Evolutionary conservation across 371 early-diverging fungal species (phyloP), one percentile per base, ranked within the genome.

Genomic region (Syncephalastrum racemosum): DNA sequence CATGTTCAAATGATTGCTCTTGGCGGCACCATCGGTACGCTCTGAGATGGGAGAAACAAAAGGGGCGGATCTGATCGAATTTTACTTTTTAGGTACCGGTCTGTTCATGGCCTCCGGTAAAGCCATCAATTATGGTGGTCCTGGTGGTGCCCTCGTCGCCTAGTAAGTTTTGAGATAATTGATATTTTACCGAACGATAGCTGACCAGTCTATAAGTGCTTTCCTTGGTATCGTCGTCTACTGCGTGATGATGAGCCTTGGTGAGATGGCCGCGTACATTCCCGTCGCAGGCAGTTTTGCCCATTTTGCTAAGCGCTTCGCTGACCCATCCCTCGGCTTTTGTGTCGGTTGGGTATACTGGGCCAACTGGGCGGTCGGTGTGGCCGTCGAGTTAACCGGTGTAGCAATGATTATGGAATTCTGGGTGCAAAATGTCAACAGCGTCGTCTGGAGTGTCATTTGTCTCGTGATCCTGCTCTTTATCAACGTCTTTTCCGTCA

Each of bases 101-200:
- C 75, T 95, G n/a, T 93, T 93, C 68, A 79, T 94, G 60, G 87
- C 89, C n/a, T 89, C 91, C 41, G 95, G 94, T 56, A 75, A 80
- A 36, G 84, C 90, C 2, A 82, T 95, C 31, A 75, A 82, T 2
- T 64, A 66, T 5, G 94, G 90, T 22, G 95, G 95, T 6, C 92
- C 75, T 20, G 86, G 79, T 22, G 92, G 94, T 50, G 82, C 88
- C 14, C 51, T 57, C 87, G 70, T 91, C 4, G 90, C 87, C 23
- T 95, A 88, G 59, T 59, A 53, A 46, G 59, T 59, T 27, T 24
- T n/a, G 6, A 16, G 41, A 40, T 42, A 39, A 25, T n/a, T 19
- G 20, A 14, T 16, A 50, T 44, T 31, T 5, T 4, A 5, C 25
- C 10, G 12, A 31, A 3, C 3, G 2, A 31, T 8, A 31, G 36